Percentiles rank a stretch among this genome's conserved stretches.
Conservation (phyloP, 306 rosid genomes). For the Quercus agrifolia region DNA sequence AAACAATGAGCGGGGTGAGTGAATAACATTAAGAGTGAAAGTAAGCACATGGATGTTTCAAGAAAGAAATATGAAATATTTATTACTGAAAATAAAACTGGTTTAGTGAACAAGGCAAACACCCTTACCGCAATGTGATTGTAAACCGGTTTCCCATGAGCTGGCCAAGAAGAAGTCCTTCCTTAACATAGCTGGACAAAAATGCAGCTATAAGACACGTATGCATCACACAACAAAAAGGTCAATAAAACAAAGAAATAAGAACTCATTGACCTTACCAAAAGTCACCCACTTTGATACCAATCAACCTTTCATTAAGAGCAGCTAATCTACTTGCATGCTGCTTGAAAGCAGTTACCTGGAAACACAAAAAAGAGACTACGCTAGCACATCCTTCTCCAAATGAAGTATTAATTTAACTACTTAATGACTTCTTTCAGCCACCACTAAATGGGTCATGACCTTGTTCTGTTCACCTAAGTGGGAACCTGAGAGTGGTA, state of each 20-base stretch:
- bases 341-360: conserved; percentile 92
- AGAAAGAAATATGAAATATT: neutral
- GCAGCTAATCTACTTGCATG: conserved; percentile 75
- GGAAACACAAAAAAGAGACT: conserved; percentile 29
- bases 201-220: conserved; percentile 25
- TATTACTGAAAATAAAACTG: neutral
- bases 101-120: conserved; percentile 14
- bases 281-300: conserved; percentile 88
- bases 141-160: conserved; percentile 89
- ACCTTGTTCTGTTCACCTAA: too few relatives aligned
- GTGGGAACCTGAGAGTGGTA: too few relatives aligned
- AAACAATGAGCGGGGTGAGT: conserved; percentile 24
- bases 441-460: neutral
- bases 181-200: conserved; percentile 64
- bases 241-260: neutral
- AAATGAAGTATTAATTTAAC: neutral
- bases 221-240: conserved; percentile 15
- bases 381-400: conserved; percentile 12
- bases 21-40: conserved; percentile 14
- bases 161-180: conserved; percentile 94
- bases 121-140: conserved; percentile 71
- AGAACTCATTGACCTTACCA: conserved; percentile 57
- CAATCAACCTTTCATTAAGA: conserved; percentile 80
- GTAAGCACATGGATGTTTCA: conserved; percentile 7
- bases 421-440: neutral